phyloP scores from a whole-genome alignment of 2,329 filamentous ascomycete species.

The Penicillium aurantiogriseum region DNA sequence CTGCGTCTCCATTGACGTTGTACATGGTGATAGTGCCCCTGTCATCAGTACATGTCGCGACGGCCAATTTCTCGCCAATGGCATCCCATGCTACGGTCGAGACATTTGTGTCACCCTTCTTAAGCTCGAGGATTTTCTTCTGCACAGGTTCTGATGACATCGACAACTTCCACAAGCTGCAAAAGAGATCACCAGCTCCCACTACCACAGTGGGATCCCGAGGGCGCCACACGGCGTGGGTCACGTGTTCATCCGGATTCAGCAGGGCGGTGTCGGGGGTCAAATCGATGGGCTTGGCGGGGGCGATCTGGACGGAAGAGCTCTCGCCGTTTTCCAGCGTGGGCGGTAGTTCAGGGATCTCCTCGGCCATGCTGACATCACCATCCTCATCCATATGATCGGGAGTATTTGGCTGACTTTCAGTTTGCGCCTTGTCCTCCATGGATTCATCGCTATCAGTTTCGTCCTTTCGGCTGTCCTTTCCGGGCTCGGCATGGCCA shows the following conservation, averaged over 20 bases:
- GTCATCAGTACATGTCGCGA: slow-evolving; percentile 47
- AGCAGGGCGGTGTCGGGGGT: slow-evolving; percentile 45
- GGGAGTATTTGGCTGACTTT: slow-evolving; percentile 25
- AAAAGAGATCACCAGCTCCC: slow-evolving; percentile 45
- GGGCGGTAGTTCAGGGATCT: slow-evolving; percentile 32
- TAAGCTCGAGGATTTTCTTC: slow-evolving; percentile 39
- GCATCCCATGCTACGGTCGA: slow-evolving; percentile 49
- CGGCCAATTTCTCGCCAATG: slow-evolving; percentile 44
- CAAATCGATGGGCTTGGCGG: slow-evolving; percentile 50
- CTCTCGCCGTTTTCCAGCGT: slow-evolving; percentile 47
- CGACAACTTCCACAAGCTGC: slow-evolving; percentile 46
- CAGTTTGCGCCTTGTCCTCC: slow-evolving; percentile 41
- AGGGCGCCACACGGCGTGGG: slow-evolving; percentile 46
- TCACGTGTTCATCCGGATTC: slow-evolving; percentile 43
- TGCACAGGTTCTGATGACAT: slow-evolving; percentile 28
- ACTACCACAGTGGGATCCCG: slow-evolving; percentile 43
- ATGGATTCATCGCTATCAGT: slow-evolving; percentile 39
- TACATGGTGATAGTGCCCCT: slow-evolving; percentile 47
- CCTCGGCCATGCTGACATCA: slow-evolving; percentile 43
- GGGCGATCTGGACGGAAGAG: slow-evolving; percentile 48
- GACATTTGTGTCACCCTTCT: slow-evolving; percentile 36
- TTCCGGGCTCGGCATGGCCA: slow-evolving; percentile 37
- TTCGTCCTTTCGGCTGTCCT: slow-evolving; percentile 38
- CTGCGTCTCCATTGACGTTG: slow-evolving; percentile 42
- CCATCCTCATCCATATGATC: slow-evolving; percentile 43